These are phyloP conservation scores for Luzula sylvatica DNA, from an alignment of 176 grass and related monocot genomes.

Conservation along the genomic window DNA sequence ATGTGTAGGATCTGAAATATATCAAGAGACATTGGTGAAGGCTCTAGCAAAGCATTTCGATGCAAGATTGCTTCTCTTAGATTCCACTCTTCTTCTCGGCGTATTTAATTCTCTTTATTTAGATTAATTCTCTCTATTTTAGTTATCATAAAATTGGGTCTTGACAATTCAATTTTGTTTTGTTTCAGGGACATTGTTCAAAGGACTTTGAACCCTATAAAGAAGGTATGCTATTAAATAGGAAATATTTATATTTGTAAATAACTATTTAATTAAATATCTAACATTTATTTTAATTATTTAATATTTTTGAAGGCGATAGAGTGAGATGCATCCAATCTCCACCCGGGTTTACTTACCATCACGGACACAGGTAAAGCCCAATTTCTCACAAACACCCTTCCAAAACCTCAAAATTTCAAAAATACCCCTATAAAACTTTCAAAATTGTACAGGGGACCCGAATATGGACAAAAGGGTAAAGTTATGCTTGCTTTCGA, in stretches of 20 bases:
- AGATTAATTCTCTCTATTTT: background rate
- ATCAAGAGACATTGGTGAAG: conserved; percentile 85
- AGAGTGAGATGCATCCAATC: conserved; percentile 70
- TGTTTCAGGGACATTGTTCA: conserved; percentile 61
- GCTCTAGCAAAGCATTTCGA: conserved; percentile 69
- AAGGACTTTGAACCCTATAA: conserved; percentile 59
- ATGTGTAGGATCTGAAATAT: conserved; percentile 79
- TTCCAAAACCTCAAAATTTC: too few relatives aligned
- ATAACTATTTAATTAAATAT: background rate
- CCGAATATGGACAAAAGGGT: conserved; percentile 73
- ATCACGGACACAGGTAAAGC: conserved; percentile 20
- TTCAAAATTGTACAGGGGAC: conserved; percentile 42
- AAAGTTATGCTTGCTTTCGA: conserved; percentile 87
- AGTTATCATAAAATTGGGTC: background rate
- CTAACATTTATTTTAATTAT: conserved; percentile 10
- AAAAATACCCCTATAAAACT: background rate
- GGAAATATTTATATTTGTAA: background rate
- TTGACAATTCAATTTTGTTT: conserved; percentile 4
- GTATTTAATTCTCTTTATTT: conserved; percentile 47
- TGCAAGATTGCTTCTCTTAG: conserved; percentile 73
- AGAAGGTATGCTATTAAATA: conserved; percentile 33
- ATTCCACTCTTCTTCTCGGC: conserved; percentile 48
- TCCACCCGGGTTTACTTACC: conserved; percentile 19
- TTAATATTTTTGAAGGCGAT: conserved; percentile 57
- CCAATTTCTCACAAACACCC: background rate